Base-by-base conservation (phyloP, 805 yeast species). In the Nakazawaea siamensis region DNA sequence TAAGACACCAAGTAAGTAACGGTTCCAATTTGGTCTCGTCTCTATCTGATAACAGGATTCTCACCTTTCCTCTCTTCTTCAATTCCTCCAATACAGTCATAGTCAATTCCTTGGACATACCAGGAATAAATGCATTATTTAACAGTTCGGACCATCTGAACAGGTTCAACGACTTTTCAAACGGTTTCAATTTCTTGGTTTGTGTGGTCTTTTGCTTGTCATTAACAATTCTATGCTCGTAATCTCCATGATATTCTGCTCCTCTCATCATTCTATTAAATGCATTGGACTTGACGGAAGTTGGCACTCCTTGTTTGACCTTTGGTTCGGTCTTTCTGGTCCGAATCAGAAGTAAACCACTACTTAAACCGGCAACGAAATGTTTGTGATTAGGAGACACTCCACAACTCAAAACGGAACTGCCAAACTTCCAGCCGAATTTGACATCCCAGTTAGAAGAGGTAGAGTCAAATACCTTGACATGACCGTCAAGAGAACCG, bases 361-460 rank as follows among this genome's bases (percentile, higher is more conserved):
- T 79, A 6, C 88, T 79, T 45, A 92, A 69, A 33, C 98, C 98
- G 12, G 92, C 84, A 24, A 85, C 96, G 44, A 92, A 70, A 62
- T 92, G 97, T 60, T 83, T 81, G 47, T 67, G 76, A 44, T 78
- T 73, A 18, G 97, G 97, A 7, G 96, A 85, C 9, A 85, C 80
- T 11, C 88, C 97, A 53, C 95, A 78, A 48, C 85, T 68, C 46
- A 92, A 64, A 0, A 92, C 96, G 26, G 95, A 94, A 17, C 90
- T 86, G 24, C 96, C 95, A 52, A 83, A 90, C 58, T 88, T 90
- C 97, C 97, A 90, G 32, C 97, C 97, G 54, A 87, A 90, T 54
- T 81, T 84, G 41, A 90, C 95, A 41, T 80, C 82, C 85, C 90
- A 88, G 47, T 73, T 70, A 27, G 72, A 51, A 16, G 80, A 70